phyloP scores from a whole-genome alignment of 1,284 basidiomycete species.

The Flammula alnicola region DNA sequence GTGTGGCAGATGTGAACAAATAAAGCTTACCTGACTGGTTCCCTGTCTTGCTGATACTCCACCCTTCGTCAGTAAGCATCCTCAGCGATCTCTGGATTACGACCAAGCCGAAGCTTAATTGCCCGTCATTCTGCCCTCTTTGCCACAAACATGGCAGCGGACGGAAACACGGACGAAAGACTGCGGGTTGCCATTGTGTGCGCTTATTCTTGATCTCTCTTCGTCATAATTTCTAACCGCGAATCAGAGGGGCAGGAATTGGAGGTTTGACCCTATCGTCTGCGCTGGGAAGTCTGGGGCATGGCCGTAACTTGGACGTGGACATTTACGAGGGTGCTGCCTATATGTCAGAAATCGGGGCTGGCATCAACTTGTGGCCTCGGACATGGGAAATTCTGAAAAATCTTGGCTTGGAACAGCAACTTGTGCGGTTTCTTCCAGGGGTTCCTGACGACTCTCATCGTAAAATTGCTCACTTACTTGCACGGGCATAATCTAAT shows the following conservation, averaged over 20 bases:
- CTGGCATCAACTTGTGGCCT: conserved; percentile 31
- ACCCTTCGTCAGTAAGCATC: no score
- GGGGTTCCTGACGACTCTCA: conserved; percentile 20
- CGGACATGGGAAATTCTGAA: conserved; percentile 29
- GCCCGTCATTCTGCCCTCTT: no score
- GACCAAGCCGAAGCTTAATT: no score
- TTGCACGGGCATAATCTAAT: no score
- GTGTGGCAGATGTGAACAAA: no score
- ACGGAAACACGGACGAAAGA: neutral
- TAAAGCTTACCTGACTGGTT: no score
- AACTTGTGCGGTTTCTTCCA: conserved; percentile 22
- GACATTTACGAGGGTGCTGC: conserved; percentile 28
- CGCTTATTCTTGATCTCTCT: neutral
- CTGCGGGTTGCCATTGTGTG: conserved; percentile 23
- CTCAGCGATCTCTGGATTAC: no score
- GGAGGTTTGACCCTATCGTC: conserved; percentile 28
- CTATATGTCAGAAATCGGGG: conserved; percentile 29
- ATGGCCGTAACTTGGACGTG: conserved; percentile 18
- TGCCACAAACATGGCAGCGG: no score
- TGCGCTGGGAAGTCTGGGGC: conserved; percentile 21
- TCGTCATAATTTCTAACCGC: neutral
- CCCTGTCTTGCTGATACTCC: no score
- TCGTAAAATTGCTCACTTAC: conserved; percentile 17
- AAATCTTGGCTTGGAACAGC: conserved; percentile 23
- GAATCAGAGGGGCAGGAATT: conserved; percentile 28